Evolutionary conservation across 225 moss, liverwort and hornwort genomes (phyloP).

Genomic region (Marchantia paleacea): DNA sequence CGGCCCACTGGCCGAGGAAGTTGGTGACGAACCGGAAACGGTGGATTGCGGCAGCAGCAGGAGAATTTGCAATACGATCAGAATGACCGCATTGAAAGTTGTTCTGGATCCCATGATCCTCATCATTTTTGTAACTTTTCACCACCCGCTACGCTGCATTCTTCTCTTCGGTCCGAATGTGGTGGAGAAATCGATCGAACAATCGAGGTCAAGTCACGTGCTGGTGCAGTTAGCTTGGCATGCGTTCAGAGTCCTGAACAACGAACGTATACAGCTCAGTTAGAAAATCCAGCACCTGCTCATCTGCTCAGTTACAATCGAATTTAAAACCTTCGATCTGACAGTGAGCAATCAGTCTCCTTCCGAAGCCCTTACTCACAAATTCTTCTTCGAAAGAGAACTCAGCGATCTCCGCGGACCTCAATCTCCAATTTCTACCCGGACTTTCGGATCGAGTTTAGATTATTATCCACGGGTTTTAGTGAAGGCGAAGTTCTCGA

Average conservation of each 20-base stretch:
- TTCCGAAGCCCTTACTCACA: not conserved
- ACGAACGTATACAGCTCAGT: not conserved
- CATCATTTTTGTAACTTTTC: not conserved
- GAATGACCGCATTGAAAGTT: slow-evolving; percentile 1
- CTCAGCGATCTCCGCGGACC: too few species aligned
- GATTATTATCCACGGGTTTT: not conserved
- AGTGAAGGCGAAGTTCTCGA: not conserved
- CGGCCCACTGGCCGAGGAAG: not conserved
- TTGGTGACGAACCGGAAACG: slow-evolving; percentile 9
- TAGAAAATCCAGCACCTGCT: not conserved
- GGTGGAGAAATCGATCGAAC: not conserved
- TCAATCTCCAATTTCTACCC: not conserved
- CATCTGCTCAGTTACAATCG: not conserved
- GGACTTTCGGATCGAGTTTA: not conserved
- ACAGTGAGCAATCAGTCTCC: not conserved
- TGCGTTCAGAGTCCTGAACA: not conserved
- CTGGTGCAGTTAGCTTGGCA: not conserved
- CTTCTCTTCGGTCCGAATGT: not conserved
- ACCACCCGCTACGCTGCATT: not conserved
- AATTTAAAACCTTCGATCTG: not conserved
- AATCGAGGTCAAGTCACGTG: not conserved
- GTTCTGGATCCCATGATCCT: slow-evolving; percentile 21
- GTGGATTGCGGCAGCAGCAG: slow-evolving; percentile 5
- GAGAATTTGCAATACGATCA: slow-evolving; percentile 11
- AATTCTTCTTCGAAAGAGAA: not conserved